These are phyloP conservation scores for Pseudogymnoascus sp. DNA, from an alignment of 2,329 filamentous ascomycete species.

Conservation along the genomic window DNA sequence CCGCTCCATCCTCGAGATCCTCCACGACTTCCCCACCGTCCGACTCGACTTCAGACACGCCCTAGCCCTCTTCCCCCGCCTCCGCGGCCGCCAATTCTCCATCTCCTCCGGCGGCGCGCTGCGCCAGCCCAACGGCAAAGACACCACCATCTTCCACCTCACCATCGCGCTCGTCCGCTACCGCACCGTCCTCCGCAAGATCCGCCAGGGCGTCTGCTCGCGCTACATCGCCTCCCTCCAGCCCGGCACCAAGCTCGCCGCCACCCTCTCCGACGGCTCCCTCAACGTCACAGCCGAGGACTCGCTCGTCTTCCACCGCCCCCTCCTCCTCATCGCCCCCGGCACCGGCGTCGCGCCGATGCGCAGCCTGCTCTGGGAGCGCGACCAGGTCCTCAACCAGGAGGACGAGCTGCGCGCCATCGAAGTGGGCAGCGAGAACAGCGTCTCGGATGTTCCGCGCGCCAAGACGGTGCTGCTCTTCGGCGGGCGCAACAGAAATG, in stretches of 20 bases:
- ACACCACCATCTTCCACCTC: slow-evolving; percentile 53
- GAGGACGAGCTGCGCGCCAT: not conserved
- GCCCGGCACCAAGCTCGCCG: slow-evolving; percentile 36
- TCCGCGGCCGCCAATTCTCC: slow-evolving; percentile 89
- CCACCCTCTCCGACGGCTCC: slow-evolving; percentile 50
- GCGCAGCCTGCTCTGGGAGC: slow-evolving; percentile 70
- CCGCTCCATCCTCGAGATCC: slow-evolving; percentile 82
- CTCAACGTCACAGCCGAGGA: slow-evolving; percentile 45
- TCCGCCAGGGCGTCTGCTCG: slow-evolving; percentile 82
- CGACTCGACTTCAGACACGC: slow-evolving; percentile 68
- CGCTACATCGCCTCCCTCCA: slow-evolving; percentile 66
- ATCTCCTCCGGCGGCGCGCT: slow-evolving; percentile 64
- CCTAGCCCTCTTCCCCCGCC: slow-evolving; percentile 65
- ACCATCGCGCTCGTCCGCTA: slow-evolving; percentile 87
- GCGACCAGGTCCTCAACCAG: slow-evolving; percentile 32
- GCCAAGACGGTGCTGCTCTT: slow-evolving; percentile 57
- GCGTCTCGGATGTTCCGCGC: not conserved
- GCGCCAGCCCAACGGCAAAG: slow-evolving; percentile 12
- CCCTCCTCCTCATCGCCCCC: slow-evolving; percentile 71
- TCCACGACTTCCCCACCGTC: slow-evolving; percentile 82
- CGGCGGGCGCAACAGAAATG: slow-evolving; percentile 64
- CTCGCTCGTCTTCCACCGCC: slow-evolving; percentile 31
- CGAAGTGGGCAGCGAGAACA: not conserved
- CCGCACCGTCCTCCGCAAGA: slow-evolving; percentile 74
- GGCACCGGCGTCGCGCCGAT: slow-evolving; percentile 85